phyloP scores from a whole-genome alignment of 2,329 filamentous ascomycete species.

The Trichoderma lentiforme region DNA sequence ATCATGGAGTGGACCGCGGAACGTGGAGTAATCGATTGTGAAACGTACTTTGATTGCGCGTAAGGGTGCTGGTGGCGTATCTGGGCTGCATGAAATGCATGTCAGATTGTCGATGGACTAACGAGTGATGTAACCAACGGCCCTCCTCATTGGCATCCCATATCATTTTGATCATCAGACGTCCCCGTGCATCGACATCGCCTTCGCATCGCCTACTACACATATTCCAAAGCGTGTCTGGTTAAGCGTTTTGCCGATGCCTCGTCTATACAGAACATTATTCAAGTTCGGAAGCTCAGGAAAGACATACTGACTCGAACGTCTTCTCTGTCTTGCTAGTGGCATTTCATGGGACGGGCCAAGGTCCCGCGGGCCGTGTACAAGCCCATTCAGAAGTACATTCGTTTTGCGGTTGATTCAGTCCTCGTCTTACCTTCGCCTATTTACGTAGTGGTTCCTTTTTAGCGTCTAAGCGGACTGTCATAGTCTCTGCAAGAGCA shows the following conservation, averaged over 20 bases:
- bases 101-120: constrained; percentile 16
- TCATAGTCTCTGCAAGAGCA: not conserved
- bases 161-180: not conserved
- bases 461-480: not conserved
- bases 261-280: not conserved
- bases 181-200: not conserved
- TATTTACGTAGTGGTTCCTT: not conserved
- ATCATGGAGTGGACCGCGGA: not conserved
- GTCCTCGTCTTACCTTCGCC: not conserved
- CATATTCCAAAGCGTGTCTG: not conserved
- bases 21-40: not conserved
- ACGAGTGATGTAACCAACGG: not conserved
- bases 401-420: not conserved
- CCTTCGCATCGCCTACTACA: not conserved
- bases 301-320: not conserved
- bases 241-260: not conserved
- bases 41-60: not conserved
- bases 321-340: not conserved
- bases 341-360: not conserved
- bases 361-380: not conserved
- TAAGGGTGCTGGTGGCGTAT: constrained; percentile 1
- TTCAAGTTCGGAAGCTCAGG: not conserved
- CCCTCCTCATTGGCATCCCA: not conserved
- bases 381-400: not conserved
- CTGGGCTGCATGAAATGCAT: constrained; percentile 9